These are phyloP conservation scores for Peronospora belbahrii DNA, from an alignment of 352 stramenopile genomes.

Conservation along the genomic window DNA sequence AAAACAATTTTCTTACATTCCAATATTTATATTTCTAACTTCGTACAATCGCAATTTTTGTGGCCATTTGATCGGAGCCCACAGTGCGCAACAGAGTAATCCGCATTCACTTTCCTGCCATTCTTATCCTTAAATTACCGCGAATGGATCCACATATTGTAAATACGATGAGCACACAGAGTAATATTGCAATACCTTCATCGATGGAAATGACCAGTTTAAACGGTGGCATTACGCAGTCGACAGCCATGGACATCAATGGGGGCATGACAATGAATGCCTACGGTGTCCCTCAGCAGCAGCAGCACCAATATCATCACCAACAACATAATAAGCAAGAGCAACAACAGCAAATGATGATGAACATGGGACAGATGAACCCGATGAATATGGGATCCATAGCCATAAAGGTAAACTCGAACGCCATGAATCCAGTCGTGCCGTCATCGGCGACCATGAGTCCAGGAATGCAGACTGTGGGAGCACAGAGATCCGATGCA, in stretches of 20 bases:
- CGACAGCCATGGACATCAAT: conserved; percentile 55
- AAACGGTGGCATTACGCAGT: conserved; percentile 24
- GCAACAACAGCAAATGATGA: conserved; percentile 48
- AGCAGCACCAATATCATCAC: conserved; percentile 16
- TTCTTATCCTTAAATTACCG: conserved; percentile 1
- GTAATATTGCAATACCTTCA: conserved; percentile 59
- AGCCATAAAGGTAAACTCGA: conserved; percentile 43
- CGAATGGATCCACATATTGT: conserved; percentile 56
- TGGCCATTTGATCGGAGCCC: background rate
- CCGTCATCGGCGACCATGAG: conserved; percentile 6
- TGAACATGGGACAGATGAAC: conserved; percentile 52
- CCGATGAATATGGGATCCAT: conserved; percentile 51
- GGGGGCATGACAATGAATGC: conserved; percentile 29
- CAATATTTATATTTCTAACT: too few species aligned
- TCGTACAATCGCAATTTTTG: too few species aligned
- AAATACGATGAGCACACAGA: conserved; percentile 60
- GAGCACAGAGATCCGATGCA: conserved; percentile 25
- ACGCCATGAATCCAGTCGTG: conserved; percentile 34
- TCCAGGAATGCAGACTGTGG: conserved; percentile 15
- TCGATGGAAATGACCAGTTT: conserved; percentile 42
- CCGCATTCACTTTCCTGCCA: conserved; percentile 5
- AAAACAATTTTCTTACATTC: too few species aligned
- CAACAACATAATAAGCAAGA: conserved; percentile 21
- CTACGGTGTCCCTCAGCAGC: conserved; percentile 35
- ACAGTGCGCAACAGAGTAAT: conserved; percentile 4